Evolutionary conservation across 352 stramenopile genomes (phyloP).

Genomic region (Ochromonadaceae sp.): DNA sequence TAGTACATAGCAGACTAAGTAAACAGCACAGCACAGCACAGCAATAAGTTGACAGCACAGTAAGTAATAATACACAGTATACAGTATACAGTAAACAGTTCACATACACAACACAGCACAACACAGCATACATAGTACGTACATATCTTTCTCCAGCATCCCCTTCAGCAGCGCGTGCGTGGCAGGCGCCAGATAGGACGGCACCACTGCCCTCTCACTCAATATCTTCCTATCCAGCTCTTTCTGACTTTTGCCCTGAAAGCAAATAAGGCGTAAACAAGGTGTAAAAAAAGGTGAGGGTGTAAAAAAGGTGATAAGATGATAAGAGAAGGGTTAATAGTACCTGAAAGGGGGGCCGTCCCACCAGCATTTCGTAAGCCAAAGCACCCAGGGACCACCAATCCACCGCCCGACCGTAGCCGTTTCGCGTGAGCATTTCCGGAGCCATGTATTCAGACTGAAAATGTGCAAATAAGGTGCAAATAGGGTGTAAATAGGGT

Average conservation of each 20-base stretch:
- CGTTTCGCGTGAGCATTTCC: slow-evolving; percentile 43
- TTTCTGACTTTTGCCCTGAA: slow-evolving; percentile 40
- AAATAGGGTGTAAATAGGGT: no score
- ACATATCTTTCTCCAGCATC: slow-evolving; percentile 83
- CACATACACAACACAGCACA: no score
- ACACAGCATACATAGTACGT: slow-evolving; percentile 20
- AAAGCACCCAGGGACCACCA: slow-evolving; percentile 67
- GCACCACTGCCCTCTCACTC: slow-evolving; percentile 44
- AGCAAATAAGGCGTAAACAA: no score
- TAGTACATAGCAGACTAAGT: no score
- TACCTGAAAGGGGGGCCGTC: slow-evolving; percentile 54
- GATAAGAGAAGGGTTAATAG: no score
- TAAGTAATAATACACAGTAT: no score
- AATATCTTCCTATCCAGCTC: slow-evolving; percentile 70
- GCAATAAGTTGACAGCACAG: no score
- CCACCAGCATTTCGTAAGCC: slow-evolving; percentile 61
- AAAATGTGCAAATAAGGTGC: neutral
- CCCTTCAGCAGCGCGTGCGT: slow-evolving; percentile 83
- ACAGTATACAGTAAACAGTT: no score
- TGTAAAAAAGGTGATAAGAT: no score
- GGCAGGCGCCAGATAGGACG: slow-evolving; percentile 27
- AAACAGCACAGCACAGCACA: no score
- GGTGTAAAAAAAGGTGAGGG: no score
- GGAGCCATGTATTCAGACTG: slow-evolving; percentile 34
- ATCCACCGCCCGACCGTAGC: slow-evolving; percentile 36